Conservation (phyloP, 768 basidiomycete genomes). For the Harrya chromipes region DNA sequence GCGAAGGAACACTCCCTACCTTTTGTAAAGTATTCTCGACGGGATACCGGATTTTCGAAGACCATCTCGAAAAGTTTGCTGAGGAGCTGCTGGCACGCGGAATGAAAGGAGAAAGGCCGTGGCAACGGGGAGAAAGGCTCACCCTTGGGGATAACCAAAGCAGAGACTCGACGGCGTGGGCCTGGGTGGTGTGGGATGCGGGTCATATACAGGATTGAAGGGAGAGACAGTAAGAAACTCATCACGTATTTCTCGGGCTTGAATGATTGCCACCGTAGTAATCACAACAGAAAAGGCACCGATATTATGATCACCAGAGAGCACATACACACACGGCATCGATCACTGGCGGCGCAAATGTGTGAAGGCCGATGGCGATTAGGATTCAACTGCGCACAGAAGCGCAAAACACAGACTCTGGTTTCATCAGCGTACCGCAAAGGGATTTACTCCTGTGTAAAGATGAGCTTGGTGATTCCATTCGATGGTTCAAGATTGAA, state of each 20-base stretch:
- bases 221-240: neutral
- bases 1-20: neutral
- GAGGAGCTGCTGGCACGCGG: neutral
- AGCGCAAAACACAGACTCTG: no score
- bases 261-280: no score
- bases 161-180: neutral
- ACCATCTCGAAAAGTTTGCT: constrained; percentile 3
- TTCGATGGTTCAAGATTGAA: no score
- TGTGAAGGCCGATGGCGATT: no score
- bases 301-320: no score
- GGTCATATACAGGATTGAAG: neutral
- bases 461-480: neutral
- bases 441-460: no score
- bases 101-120: constrained; percentile 2
- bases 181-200: constrained; percentile 21
- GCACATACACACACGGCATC: no score
- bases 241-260: neutral
- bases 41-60: constrained; percentile 8
- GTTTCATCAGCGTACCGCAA: no score
- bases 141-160: neutral
- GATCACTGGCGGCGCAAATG: no score
- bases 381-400: no score
- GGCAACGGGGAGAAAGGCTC: constrained; percentile 8
- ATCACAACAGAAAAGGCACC: no score
- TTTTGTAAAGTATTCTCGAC: constrained; percentile 11